Percentiles rank a stretch among this genome's conserved stretches.
Evolutionary conservation across 495 filamentous ascomycete genomes (phyloP).

Genomic region (Penicillium nucicola): DNA sequence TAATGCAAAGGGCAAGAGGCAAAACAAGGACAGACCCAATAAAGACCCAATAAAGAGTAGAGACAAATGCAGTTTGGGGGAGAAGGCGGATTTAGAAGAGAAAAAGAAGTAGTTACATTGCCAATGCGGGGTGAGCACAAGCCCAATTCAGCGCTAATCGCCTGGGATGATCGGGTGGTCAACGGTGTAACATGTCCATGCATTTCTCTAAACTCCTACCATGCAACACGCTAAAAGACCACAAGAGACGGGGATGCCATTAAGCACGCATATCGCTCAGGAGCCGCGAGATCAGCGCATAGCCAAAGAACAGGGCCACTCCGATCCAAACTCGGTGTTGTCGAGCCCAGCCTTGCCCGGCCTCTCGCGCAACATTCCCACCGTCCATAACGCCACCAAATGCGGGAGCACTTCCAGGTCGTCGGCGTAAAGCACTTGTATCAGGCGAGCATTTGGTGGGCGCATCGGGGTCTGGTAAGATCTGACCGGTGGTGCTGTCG

Average conservation of each 20-base stretch:
- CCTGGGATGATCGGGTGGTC: constrained; percentile 17
- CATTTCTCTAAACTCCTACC: not conserved
- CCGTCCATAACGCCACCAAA: constrained; percentile 78
- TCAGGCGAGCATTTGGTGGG: constrained; percentile 55
- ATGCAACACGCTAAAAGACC: not conserved
- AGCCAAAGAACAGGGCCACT: constrained; percentile 65
- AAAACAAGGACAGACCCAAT: constrained; percentile 11
- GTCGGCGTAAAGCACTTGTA: constrained; percentile 62
- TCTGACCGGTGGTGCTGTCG: constrained; percentile 71
- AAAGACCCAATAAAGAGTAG: constrained; percentile 1
- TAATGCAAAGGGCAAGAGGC: constrained; percentile 1
- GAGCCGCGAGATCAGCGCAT: constrained; percentile 74
- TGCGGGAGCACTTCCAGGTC: constrained; percentile 65
- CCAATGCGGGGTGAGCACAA: constrained; percentile 20
- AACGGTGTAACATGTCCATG: constrained; percentile 17
- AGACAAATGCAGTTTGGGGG: constrained; percentile 5
- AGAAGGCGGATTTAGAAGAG: constrained; percentile 18
- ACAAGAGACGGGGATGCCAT: constrained; percentile 2
- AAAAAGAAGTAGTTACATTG: constrained; percentile 25
- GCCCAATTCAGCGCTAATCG: constrained; percentile 19
- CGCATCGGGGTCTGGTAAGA: constrained; percentile 41
- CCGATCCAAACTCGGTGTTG: constrained; percentile 73
- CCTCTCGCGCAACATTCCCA: constrained; percentile 68
- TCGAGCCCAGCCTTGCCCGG: constrained; percentile 75
- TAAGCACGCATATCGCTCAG: constrained; percentile 54